Evolutionary conservation across 371 early-diverging fungal genomes (phyloP).

Genomic region (Blastocladiella emersonii): DNA sequence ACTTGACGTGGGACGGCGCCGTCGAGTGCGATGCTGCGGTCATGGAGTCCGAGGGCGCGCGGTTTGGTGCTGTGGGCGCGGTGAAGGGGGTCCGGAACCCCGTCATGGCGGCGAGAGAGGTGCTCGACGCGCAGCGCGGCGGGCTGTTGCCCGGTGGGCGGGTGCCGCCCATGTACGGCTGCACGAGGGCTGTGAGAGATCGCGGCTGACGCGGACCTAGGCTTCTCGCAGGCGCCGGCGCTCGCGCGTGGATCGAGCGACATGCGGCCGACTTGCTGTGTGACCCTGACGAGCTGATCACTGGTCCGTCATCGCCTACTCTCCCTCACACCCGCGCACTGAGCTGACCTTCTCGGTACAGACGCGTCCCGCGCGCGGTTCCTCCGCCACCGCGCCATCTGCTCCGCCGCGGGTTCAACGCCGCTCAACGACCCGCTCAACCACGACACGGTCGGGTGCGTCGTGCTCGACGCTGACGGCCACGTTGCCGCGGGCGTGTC

Average conservation of each 20-base stretch:
- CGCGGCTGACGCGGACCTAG: neutral
- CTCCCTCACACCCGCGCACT: too few species aligned
- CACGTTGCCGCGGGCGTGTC: conserved; percentile 62
- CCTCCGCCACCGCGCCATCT: conserved; percentile 7
- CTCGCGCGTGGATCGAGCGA: neutral
- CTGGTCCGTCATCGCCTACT: neutral
- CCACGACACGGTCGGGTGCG: conserved; percentile 79
- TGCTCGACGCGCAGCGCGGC: conserved; percentile 25
- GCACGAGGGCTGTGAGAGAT: too few species aligned
- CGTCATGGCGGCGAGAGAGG: conserved; percentile 35
- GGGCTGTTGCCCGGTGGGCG: conserved; percentile 42
- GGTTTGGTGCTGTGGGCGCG: conserved; percentile 36
- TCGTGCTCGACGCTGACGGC: conserved; percentile 53
- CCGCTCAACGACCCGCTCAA: conserved; percentile 4
- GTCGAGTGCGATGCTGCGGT: conserved; percentile 80
- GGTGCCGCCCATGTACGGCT: conserved; percentile 46
- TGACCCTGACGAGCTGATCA: neutral
- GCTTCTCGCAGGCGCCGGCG: neutral
- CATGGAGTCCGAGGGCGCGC: conserved; percentile 49
- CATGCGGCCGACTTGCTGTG: neutral
- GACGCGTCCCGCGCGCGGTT: neutral
- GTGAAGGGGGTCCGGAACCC: conserved; percentile 47
- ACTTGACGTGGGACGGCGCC: conserved; percentile 51
- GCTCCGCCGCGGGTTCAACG: conserved; percentile 7
- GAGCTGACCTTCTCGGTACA: conserved; percentile 11